Evolutionary conservation across 1,284 basidiomycete species (phyloP).

Genomic region (Heterobasidion parviporum): DNA sequence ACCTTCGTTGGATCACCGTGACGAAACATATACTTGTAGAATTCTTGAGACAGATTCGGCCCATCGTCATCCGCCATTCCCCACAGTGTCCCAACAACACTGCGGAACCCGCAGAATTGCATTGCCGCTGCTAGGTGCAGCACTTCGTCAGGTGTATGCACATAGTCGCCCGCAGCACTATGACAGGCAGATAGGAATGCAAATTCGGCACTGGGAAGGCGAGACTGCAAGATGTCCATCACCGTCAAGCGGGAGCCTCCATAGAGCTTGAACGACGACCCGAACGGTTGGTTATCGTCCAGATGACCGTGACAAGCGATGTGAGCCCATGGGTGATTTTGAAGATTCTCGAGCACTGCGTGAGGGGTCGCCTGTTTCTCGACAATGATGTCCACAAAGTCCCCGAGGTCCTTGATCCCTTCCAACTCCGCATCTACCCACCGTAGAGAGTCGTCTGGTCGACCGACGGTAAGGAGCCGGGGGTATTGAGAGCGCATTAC

Average conservation of each 20-base stretch:
- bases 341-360: conserved; percentile 3
- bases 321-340: conserved; percentile 2
- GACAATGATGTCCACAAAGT: background rate
- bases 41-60: conserved; percentile 3
- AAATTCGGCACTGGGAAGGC: conserved; percentile 6
- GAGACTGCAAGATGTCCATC: conserved; percentile 3
- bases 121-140: background rate
- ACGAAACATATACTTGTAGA: conserved; percentile 1
- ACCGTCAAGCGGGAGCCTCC: conserved; percentile 1
- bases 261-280: conserved; percentile 6
- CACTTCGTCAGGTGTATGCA: conserved; percentile 1
- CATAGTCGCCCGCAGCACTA: background rate
- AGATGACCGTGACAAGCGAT: conserved; percentile 8
- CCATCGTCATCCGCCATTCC: too few relatives aligned
- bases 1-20: background rate
- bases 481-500: conserved; percentile 7
- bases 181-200: conserved; percentile 11
- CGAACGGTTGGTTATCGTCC: conserved; percentile 3
- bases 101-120: conserved; percentile 21
- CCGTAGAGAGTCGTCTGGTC: conserved; percentile 20
- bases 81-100: too few relatives aligned
- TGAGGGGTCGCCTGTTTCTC: background rate
- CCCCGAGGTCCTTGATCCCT: background rate
- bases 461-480: conserved; percentile 11
- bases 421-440: conserved; percentile 4